Evolutionary conservation across 352 stramenopile species (phyloP).

Genomic region (Pythium graminicola): DNA sequence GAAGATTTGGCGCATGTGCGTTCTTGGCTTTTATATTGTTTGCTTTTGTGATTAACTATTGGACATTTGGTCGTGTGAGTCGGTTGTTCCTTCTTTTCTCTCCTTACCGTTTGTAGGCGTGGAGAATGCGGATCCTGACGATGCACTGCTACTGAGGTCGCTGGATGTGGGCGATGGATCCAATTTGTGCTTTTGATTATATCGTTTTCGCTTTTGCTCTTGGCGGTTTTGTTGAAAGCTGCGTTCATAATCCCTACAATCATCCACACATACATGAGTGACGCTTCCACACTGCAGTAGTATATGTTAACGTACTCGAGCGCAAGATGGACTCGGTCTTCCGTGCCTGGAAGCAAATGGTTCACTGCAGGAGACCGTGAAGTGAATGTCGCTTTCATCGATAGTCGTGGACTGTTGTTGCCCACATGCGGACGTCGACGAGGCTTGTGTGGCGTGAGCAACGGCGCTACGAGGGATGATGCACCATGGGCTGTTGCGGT

Average conservation of each 20-base stretch:
- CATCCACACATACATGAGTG: not conserved
- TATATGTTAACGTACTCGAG: constrained; percentile 28
- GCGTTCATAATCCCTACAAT: constrained; percentile 22
- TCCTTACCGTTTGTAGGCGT: constrained; percentile 7
- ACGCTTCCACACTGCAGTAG: not conserved
- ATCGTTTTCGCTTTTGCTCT: not conserved
- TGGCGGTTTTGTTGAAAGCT: constrained; percentile 11
- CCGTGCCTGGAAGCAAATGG: constrained; percentile 48
- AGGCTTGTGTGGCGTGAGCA: constrained; percentile 1
- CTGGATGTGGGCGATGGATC: not conserved
- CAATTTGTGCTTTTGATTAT: not conserved
- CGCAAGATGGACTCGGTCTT: constrained; percentile 51
- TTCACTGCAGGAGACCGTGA: constrained; percentile 59
- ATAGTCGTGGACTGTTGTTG: constrained; percentile 35
- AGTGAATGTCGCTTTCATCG: constrained; percentile 54
- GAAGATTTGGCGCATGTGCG: too few relatives aligned
- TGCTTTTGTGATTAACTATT: too few relatives aligned
- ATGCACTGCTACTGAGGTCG: constrained; percentile 15
- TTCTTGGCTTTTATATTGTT: too few relatives aligned
- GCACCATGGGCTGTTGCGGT: too few relatives aligned
- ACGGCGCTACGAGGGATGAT: not conserved
- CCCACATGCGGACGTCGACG: constrained; percentile 8
- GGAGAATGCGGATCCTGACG: not conserved
- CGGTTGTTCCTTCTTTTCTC: too few relatives aligned
- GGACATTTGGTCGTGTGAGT: too few relatives aligned